Evolutionary conservation across 2,329 filamentous ascomycete species (phyloP).

Genomic region (Exophiala calicioides): DNA sequence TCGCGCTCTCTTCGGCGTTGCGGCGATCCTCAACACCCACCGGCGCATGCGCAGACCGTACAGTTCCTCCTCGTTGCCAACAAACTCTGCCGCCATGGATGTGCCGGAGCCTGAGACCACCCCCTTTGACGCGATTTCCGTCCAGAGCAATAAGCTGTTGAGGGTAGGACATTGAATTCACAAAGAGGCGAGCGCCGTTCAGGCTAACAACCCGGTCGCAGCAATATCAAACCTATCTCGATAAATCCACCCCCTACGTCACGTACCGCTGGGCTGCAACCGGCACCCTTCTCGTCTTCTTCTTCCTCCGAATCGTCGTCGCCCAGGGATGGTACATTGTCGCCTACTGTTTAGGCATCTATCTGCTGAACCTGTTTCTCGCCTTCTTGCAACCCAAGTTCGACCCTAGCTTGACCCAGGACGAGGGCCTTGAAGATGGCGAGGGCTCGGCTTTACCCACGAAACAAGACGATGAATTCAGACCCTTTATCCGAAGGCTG

Average conservation of each 20-base stretch:
- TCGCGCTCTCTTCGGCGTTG: neutral
- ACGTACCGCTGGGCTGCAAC: constrained; percentile 89
- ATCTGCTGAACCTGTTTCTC: constrained; percentile 98
- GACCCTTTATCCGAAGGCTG: constrained; percentile 90
- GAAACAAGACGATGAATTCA: constrained; percentile 96
- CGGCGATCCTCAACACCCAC: neutral
- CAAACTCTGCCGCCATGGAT: constrained; percentile 64
- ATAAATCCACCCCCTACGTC: constrained; percentile 87
- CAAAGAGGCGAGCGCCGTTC: neutral
- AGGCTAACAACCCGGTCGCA: constrained; percentile 42
- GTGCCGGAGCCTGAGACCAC: constrained; percentile 83
- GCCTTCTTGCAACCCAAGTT: constrained; percentile 98
- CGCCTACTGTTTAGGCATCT: constrained; percentile 96
- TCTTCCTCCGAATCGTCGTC: constrained; percentile 85
- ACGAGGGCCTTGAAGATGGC: constrained; percentile 96
- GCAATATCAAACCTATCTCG: constrained; percentile 92
- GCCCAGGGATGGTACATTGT: constrained; percentile 99
- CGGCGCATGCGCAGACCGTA: constrained; percentile 27
- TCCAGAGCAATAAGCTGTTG: constrained; percentile 65
- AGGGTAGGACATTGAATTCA: constrained; percentile 38
- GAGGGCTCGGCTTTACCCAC: constrained; percentile 75
- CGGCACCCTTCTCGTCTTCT: constrained; percentile 71
- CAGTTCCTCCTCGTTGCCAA: constrained; percentile 16
- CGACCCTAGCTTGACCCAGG: constrained; percentile 91
- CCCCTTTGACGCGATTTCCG: constrained; percentile 85